Conservation (phyloP, 2,329 filamentous ascomycete species). For the Paracoccidioides brasiliensis region DNA sequence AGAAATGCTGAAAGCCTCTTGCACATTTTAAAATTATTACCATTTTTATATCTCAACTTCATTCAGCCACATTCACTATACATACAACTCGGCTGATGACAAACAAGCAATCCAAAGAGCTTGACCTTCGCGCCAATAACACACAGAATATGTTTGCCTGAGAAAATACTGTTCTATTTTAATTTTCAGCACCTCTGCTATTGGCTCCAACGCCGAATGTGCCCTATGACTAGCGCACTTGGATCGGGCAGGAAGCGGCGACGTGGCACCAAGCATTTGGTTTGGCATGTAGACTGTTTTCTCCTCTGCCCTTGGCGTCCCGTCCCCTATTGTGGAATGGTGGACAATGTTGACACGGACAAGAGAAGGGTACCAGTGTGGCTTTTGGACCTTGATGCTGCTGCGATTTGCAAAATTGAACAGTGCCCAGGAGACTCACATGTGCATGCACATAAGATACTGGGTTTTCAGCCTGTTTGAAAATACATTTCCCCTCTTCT, state of each 20-base stretch:
- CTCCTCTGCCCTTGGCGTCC: not conserved
- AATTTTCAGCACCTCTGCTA: not conserved
- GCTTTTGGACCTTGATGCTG: not conserved
- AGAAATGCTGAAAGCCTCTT: not conserved
- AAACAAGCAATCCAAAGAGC: too few species aligned
- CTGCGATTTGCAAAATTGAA: not conserved
- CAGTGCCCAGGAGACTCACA: not conserved
- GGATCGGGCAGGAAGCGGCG: conserved; percentile 3
- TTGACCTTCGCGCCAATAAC: not conserved
- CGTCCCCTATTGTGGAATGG: not conserved
- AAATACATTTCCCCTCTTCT: not conserved
- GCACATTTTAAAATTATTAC: not conserved
- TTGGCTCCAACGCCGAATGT: not conserved
- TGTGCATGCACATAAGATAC: not conserved
- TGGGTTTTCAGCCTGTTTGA: not conserved
- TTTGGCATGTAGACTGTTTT: not conserved
- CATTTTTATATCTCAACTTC: not conserved
- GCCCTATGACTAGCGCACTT: not conserved
- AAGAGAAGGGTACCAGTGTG: not conserved
- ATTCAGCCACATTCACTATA: not conserved
- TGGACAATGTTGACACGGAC: not conserved
- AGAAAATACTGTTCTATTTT: not conserved
- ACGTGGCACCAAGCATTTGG: conserved; percentile 5
- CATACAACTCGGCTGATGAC: not conserved
- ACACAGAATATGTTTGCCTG: not conserved